These are phyloP conservation scores for Citrus trifoliata DNA, from an alignment of 345 rosid species.

Conservation along the genomic window DNA sequence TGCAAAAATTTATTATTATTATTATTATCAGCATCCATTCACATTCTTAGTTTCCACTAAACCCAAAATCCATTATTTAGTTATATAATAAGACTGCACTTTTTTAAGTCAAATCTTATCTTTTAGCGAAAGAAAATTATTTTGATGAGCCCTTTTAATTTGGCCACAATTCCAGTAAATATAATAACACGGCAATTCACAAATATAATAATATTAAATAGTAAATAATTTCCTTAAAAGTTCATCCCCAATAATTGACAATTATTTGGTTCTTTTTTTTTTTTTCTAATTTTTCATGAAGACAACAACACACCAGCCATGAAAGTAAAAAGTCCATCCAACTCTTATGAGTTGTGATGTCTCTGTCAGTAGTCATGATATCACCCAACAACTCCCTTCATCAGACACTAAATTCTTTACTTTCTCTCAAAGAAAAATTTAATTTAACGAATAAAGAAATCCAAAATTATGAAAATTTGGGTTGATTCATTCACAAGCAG, in stretches of 20 bases:
- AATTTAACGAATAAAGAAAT: background rate
- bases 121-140: background rate
- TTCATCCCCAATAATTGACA: background rate
- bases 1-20: background rate
- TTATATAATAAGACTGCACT: background rate
- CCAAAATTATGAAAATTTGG: background rate
- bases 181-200: background rate
- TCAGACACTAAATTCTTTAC: background rate
- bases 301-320: background rate
- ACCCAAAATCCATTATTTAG: background rate
- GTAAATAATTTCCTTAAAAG: background rate
- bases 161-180: background rate
- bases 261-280: background rate
- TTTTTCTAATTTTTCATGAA: background rate
- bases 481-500: constrained; percentile 23
- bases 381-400: background rate
- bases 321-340: background rate
- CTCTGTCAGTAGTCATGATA: background rate
- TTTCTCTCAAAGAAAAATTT: background rate
- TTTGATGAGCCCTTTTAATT: background rate
- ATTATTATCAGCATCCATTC: background rate
- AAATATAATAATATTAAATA: background rate
- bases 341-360: background rate
- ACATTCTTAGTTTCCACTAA: too few relatives aligned
- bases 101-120: too few relatives aligned